Evolutionary conservation across 192 early-diverging fungal species (phyloP).

Genomic region (Hyaloraphidium curvatum): DNA sequence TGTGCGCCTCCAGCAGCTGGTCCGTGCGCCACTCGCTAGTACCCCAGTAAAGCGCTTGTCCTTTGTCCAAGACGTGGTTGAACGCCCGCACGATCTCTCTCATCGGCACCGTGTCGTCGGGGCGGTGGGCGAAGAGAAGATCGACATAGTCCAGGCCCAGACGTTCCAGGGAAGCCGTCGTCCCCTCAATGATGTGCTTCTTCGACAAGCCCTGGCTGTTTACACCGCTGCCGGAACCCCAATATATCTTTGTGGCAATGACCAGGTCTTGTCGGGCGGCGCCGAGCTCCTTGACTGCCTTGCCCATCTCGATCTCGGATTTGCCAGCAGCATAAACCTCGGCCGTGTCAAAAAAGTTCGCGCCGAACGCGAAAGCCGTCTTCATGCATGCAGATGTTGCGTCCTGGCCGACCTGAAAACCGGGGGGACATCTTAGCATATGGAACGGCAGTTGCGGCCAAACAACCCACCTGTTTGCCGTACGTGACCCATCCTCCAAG

Average conservation of each 20-base stretch:
- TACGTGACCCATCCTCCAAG: conserved; percentile 25
- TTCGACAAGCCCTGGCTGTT: background rate
- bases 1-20: conserved; percentile 51
- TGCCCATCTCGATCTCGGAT: conserved; percentile 54
- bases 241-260: conserved; percentile 43
- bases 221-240: background rate
- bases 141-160: conserved; percentile 38
- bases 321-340: conserved; percentile 34
- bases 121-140: conserved; percentile 62
- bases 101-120: conserved; percentile 23
- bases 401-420: conserved; percentile 19
- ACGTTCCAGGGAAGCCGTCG: conserved; percentile 49
- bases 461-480: conserved; percentile 27
- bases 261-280: conserved; percentile 50
- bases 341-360: conserved; percentile 50
- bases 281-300: conserved; percentile 52
- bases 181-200: conserved; percentile 74
- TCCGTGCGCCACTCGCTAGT: conserved; percentile 51
- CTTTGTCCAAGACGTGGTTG: conserved; percentile 57
- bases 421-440: background rate
- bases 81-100: conserved; percentile 56
- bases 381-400: conserved; percentile 39
- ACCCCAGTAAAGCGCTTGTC: conserved; percentile 33
- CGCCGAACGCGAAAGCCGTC: conserved; percentile 44
- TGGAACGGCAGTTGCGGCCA: background rate